A percentile compares a stretch with the other conserved stretches of the same genome.
Evolutionary conservation across 2,329 filamentous ascomycete species (phyloP).

Genomic region (Fusarium tjaetaba): DNA sequence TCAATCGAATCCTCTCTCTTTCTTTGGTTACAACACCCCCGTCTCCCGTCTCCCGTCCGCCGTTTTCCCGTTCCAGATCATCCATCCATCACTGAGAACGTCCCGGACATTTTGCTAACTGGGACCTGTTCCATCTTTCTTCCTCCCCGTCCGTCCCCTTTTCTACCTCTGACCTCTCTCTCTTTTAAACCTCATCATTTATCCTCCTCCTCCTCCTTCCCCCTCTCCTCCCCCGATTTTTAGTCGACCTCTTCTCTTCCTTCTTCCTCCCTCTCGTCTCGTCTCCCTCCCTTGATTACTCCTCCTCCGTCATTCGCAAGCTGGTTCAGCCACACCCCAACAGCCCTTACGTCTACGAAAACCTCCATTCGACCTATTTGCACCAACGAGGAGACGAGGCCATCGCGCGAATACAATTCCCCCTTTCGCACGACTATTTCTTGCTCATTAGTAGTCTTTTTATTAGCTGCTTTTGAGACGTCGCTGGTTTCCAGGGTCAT

Average conservation of each 20-base stretch:
- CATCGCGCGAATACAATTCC: conserved; percentile 1
- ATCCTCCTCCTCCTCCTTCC: conserved; percentile 11
- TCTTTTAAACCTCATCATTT: conserved; percentile 20
- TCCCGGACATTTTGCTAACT: conserved; percentile 36
- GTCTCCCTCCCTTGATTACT: conserved; percentile 24
- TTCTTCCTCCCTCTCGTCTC: conserved; percentile 1
- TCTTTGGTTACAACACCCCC: conserved; percentile 12
- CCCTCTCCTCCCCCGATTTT: conserved; percentile 22
- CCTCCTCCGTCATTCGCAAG: conserved; percentile 12
- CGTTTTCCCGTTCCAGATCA: conserved; percentile 42
- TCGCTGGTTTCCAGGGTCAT: not conserved
- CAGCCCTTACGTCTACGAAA: conserved; percentile 33
- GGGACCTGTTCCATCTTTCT: conserved; percentile 25
- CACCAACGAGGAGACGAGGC: conserved; percentile 28
- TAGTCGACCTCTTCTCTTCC: conserved; percentile 15
- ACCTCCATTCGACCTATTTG: conserved; percentile 13
- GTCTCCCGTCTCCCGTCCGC: conserved; percentile 42
- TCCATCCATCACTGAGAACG: conserved; percentile 33
- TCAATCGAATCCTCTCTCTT: not conserved
- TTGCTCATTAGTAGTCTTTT: conserved; percentile 6
- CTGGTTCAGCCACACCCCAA: conserved; percentile 26
- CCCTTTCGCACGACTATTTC: conserved; percentile 15
- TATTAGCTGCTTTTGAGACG: conserved; percentile 4
- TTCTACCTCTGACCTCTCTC: conserved; percentile 3
- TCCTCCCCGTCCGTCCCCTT: conserved; percentile 19